phyloP scores from a whole-genome alignment of 2,329 filamentous ascomycete species.

The Fusarium sulawesiense region DNA sequence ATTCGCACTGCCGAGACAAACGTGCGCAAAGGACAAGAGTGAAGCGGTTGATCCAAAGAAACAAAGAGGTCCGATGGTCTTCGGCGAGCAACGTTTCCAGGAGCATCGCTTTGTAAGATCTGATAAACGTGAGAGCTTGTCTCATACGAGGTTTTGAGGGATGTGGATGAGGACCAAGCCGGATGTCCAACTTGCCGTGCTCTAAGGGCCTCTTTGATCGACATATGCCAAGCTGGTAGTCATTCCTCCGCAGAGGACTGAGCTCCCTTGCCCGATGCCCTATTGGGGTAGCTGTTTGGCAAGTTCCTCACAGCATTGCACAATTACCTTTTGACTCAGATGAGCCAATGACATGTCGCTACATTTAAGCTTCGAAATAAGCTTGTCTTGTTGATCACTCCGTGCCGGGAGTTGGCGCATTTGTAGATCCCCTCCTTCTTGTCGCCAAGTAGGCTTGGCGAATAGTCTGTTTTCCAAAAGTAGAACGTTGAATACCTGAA shows the following conservation, averaged over 20 bases:
- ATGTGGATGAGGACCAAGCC: slow-evolving; percentile 36
- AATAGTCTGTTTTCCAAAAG: background rate
- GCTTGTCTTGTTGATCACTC: slow-evolving; percentile 38
- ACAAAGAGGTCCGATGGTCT: slow-evolving; percentile 26
- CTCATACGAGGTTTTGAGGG: slow-evolving; percentile 2
- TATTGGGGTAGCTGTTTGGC: background rate
- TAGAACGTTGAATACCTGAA: background rate
- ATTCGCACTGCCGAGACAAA: background rate
- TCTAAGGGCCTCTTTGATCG: slow-evolving; percentile 20
- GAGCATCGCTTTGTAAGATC: slow-evolving; percentile 14
- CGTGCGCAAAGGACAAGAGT: background rate
- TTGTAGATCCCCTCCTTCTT: slow-evolving; percentile 9
- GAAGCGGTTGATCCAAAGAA: background rate
- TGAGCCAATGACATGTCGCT: slow-evolving; percentile 5
- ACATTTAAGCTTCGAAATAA: slow-evolving; percentile 44
- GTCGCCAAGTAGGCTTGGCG: slow-evolving; percentile 16
- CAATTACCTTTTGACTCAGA: slow-evolving; percentile 15
- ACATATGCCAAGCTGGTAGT: slow-evolving; percentile 34
- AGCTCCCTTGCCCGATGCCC: slow-evolving; percentile 12
- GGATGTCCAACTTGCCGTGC: slow-evolving; percentile 38
- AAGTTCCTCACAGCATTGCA: background rate
- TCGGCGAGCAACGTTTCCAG: slow-evolving; percentile 5
- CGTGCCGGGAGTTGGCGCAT: slow-evolving; percentile 26
- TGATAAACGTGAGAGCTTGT: slow-evolving; percentile 3
- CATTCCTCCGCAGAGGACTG: slow-evolving; percentile 12